A percentile compares a stretch with the other conserved stretches of the same genome.
phyloP scores from a whole-genome alignment of 768 basidiomycete species.

The Trichaptum fuscoviolaceum region DNA sequence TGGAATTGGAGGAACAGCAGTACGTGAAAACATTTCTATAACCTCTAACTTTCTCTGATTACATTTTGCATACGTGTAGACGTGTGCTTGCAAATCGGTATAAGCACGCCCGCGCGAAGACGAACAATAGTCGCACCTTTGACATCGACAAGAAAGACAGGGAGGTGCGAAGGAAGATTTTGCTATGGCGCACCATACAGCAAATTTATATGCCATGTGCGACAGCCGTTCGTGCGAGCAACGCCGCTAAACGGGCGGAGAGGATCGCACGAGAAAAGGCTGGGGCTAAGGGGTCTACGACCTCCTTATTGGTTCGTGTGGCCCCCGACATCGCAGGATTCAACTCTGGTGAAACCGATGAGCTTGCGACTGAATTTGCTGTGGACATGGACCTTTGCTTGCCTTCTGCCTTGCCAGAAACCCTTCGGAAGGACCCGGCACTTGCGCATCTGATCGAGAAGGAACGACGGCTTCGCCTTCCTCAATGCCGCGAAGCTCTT shows the following conservation, averaged over 20 bases:
- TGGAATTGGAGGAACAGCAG: slow-evolving; percentile 23
- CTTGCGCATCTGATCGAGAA: slow-evolving; percentile 12
- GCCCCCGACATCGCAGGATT: neutral
- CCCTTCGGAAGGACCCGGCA: slow-evolving; percentile 8
- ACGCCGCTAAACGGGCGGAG: neutral
- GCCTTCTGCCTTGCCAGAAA: slow-evolving; percentile 16
- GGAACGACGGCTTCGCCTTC: slow-evolving; percentile 18
- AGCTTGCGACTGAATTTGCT: neutral
- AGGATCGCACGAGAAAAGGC: neutral
- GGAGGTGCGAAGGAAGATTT: neutral
- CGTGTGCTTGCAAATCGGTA: neutral
- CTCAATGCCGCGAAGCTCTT: slow-evolving; percentile 16
- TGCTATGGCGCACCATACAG: slow-evolving; percentile 12
- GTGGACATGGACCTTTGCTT: slow-evolving; percentile 13
- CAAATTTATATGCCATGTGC: slow-evolving; percentile 15
- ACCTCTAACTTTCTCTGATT: too few relatives aligned
- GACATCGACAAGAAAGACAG: neutral
- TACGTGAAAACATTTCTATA: slow-evolving; percentile 4
- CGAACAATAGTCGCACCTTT: neutral
- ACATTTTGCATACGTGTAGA: neutral
- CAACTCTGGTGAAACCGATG: neutral
- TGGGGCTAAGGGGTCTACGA: too few relatives aligned
- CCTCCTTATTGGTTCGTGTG: neutral
- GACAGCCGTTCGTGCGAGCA: neutral
- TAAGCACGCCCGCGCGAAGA: neutral